These are phyloP conservation scores for Pythium coloratum DNA, from an alignment of 352 stramenopile species.

Conservation along the genomic window DNA sequence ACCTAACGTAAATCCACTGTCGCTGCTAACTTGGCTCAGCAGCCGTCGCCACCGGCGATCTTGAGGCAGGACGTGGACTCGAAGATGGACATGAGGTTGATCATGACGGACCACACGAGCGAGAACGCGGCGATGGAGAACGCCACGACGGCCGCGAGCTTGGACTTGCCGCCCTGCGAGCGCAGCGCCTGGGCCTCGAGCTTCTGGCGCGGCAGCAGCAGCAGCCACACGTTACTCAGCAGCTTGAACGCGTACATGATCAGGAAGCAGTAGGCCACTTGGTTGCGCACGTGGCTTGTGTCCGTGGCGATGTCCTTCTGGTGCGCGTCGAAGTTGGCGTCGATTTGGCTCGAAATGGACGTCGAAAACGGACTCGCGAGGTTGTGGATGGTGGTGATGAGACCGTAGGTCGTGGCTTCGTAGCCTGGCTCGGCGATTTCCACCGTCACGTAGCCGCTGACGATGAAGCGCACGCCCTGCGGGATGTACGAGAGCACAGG, in stretches of 20 bases:
- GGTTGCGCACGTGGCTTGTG: slow-evolving; percentile 27
- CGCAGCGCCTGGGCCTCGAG: slow-evolving; percentile 26
- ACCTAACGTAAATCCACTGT: too few species aligned
- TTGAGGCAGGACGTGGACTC: slow-evolving; percentile 18
- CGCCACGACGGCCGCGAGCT: slow-evolving; percentile 7
- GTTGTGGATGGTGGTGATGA: slow-evolving; percentile 32
- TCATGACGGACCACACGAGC: slow-evolving; percentile 22
- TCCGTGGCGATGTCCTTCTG: slow-evolving; percentile 26
- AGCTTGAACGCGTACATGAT: slow-evolving; percentile 32
- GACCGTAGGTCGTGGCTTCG: slow-evolving; percentile 31
- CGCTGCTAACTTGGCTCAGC: too few species aligned
- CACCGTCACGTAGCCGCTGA: slow-evolving; percentile 30
- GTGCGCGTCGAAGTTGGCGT: slow-evolving; percentile 24
- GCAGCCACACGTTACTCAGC: slow-evolving; percentile 22
- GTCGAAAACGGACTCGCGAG: slow-evolving; percentile 28
- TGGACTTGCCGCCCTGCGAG: slow-evolving; percentile 18
- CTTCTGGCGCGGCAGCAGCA: slow-evolving; percentile 34
- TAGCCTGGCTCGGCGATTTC: slow-evolving; percentile 27
- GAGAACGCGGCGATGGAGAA: slow-evolving; percentile 17
- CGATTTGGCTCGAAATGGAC: slow-evolving; percentile 25
- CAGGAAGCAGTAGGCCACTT: slow-evolving; percentile 27
- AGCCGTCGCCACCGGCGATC: too few species aligned
- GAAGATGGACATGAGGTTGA: slow-evolving; percentile 20
- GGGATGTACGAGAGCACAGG: slow-evolving; percentile 28
- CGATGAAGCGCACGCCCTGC: slow-evolving; percentile 30